Evolutionary conservation across 2,329 filamentous ascomycete species (phyloP), one percentile per base, ranked within the genome.

Genomic region (Pseudocercospora macadamiae): DNA sequence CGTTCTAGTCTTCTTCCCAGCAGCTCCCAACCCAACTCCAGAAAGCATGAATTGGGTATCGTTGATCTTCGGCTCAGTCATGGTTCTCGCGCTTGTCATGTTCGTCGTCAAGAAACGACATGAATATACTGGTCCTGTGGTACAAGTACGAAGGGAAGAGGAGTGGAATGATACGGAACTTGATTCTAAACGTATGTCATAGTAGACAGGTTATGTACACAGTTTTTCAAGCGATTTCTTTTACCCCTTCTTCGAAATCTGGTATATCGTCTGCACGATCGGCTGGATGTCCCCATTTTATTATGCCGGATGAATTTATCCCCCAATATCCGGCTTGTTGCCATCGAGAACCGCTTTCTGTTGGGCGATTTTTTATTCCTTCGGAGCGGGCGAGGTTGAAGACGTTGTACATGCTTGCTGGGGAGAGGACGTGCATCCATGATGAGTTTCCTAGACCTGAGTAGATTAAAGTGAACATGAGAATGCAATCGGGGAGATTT

Each of bases 301-400:
- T 79, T 10, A 75, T 66, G 2, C 84, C 84, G 25, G 77, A 70
- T 4, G 67, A 68, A 68, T 86, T 84, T 25, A 88, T 74, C 2
- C 83, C 86, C 74, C 86, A 91, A 25, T 82, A 83, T 25, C 88
- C 88, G 45, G 82, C 79, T 23, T 77, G 87, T 79, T 91, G 88
- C 88, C 88, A 91, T 53, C 86, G 75, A 63, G 76, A 85, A 36
- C 88, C 88, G 68, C 83, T 88, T 73, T 88, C 84, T 2, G 85
- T 86, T 2, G 84, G 79, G 21, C 83, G 75, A 69, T 87, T 87
- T 81, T 83, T 87, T 63, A 90, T 88, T 12, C 84, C 82, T 69
- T 90, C 86, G 49, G 82, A 75, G 61, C 79, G 82, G 10, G 82
- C 85, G 23, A 90, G 74, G 56, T 76, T 81, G 60, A 83, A 83